Evolutionary conservation across 2,329 filamentous ascomycete genomes (phyloP).

Genomic region (Cercospora zeina): DNA sequence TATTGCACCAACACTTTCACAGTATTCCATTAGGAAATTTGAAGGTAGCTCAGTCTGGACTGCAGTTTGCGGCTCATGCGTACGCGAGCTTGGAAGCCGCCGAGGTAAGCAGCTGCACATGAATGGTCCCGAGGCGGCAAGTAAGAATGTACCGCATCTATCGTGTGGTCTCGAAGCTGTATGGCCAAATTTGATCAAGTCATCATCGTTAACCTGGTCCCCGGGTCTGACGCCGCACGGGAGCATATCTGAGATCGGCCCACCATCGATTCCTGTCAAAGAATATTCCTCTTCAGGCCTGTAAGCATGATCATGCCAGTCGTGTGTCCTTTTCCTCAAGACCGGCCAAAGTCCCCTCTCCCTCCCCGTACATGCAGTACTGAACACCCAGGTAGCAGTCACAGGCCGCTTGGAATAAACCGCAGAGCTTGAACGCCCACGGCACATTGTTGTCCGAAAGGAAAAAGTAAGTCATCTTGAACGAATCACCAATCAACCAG

Average conservation of each 20-base stretch:
- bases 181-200: not conserved
- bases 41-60: not conserved
- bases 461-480: conserved; percentile 80
- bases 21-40: not conserved
- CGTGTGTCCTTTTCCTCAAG: conserved; percentile 33
- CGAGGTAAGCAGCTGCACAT: not conserved
- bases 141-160: not conserved
- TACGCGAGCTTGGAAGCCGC: not conserved
- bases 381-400: conserved; percentile 73
- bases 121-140: not conserved
- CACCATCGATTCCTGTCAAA: not conserved
- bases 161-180: not conserved
- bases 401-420: conserved; percentile 76
- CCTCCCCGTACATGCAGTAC: conserved; percentile 68
- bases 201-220: not conserved
- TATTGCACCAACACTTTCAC: not conserved
- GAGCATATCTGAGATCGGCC: not conserved
- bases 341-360: conserved; percentile 36
- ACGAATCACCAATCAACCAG: conserved; percentile 76
- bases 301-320: conserved; percentile 27
- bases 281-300: not conserved
- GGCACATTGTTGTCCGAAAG: conserved; percentile 70
- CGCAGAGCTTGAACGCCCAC: conserved; percentile 77
- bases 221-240: not conserved
- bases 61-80: not conserved